Evolutionary conservation across 768 basidiomycete genomes (phyloP).

Genomic region (Termitomyces sp.): DNA sequence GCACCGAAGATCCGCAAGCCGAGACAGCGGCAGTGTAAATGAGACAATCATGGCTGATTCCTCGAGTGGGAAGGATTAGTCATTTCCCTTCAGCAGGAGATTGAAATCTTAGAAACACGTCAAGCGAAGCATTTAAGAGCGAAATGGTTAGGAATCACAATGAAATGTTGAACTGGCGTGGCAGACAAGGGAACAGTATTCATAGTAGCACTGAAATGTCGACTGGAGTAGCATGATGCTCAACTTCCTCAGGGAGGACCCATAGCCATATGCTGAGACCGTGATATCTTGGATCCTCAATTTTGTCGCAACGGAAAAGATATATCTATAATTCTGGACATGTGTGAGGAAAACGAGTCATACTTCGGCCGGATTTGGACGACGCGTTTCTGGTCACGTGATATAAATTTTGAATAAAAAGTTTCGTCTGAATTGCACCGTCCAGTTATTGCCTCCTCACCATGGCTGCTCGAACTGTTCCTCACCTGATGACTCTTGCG

Average conservation of each 20-base stretch:
- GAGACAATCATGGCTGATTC: neutral
- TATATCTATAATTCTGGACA: neutral
- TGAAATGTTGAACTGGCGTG: neutral
- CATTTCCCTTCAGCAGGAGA: neutral
- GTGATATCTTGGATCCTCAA: no score
- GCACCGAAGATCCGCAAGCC: neutral
- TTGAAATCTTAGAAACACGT: neutral
- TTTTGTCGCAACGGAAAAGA: no score
- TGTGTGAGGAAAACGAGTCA: neutral
- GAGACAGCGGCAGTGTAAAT: neutral
- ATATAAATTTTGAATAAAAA: neutral
- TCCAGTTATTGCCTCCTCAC: neutral
- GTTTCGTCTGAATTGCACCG: neutral
- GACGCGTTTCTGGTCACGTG: slow-evolving; percentile 5
- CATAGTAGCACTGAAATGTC: neutral
- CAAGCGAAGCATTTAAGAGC: neutral
- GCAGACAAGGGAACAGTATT: neutral
- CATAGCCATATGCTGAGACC: no score
- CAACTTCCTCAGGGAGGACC: neutral
- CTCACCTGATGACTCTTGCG: slow-evolving; percentile 84
- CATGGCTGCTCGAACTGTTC: slow-evolving; percentile 27
- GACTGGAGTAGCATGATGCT: neutral
- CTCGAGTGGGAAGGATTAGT: neutral
- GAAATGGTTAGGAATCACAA: neutral
- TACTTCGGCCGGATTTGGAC: neutral